phyloP scores from a whole-genome alignment of 345 rosid species.

The Salix caprea region DNA sequence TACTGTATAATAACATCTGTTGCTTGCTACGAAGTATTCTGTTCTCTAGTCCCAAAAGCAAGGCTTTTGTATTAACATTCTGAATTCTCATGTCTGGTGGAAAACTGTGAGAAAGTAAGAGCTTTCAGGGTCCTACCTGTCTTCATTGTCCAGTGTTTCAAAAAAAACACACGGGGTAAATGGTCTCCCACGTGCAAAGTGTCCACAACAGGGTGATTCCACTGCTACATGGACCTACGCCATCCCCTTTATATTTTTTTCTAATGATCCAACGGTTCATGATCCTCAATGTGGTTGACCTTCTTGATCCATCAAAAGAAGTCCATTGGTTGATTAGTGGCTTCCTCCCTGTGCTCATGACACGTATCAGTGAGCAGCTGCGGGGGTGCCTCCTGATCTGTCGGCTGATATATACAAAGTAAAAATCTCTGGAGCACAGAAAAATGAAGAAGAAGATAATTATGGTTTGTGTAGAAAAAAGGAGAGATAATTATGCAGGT shows the following conservation, averaged over 20 bases:
- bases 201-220: background rate
- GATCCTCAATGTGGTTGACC: constrained; percentile 12
- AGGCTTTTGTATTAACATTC: background rate
- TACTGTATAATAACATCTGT: background rate
- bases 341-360: background rate
- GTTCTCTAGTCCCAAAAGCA: background rate
- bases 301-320: background rate
- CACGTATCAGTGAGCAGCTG: background rate
- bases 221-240: background rate
- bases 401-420: too few species aligned
- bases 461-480: background rate
- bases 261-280: constrained; percentile 15
- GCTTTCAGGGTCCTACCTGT: constrained; percentile 22
- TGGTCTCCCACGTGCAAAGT: constrained; percentile 8
- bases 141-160: constrained; percentile 5
- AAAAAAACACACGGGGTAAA: constrained; percentile 10
- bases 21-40: constrained; percentile 6
- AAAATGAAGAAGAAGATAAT: background rate
- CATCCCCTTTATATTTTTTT: background rate
- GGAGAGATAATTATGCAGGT: background rate
- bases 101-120: background rate
- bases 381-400: background rate
- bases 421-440: background rate
- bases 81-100: background rate
- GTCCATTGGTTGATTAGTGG: background rate